A percentile compares a stretch with the other conserved stretches of the same genome.
Conservation (phyloP, 768 basidiomycete species). For the Suillus cothurnatus region DNA sequence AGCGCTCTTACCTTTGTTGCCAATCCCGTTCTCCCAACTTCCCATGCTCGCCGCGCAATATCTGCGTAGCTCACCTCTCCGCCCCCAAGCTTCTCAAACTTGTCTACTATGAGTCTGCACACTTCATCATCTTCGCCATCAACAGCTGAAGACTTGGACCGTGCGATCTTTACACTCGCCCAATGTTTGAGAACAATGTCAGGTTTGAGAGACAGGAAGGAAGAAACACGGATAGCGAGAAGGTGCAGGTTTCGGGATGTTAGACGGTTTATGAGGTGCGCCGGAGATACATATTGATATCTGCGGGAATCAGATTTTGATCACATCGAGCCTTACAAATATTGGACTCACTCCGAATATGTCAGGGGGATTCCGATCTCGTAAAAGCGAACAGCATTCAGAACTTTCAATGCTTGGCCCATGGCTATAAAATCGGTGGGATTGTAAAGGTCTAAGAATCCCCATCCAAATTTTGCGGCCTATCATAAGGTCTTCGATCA, state of each 20-base stretch:
- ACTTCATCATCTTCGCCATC: conserved; percentile 74
- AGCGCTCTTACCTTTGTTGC: conserved; percentile 71
- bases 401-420: conserved; percentile 89
- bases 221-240: conserved; percentile 88
- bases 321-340: background rate
- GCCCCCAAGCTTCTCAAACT: conserved; percentile 82
- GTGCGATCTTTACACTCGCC: conserved; percentile 90
- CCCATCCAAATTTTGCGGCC: conserved; percentile 97
- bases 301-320: conserved; percentile 40
- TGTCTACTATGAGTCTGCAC: conserved; percentile 83
- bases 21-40: conserved; percentile 74
- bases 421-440: conserved; percentile 90
- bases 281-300: conserved; percentile 79
- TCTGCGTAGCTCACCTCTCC: conserved; percentile 90
- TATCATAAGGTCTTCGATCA: conserved; percentile 30
- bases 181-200: conserved; percentile 92
- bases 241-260: conserved; percentile 89
- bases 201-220: conserved; percentile 79
- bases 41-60: conserved; percentile 93
- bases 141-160: conserved; percentile 63
- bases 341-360: conserved; percentile 75
- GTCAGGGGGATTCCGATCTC: conserved; percentile 95
- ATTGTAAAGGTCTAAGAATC: conserved; percentile 91
- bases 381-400: conserved; percentile 90
- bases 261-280: conserved; percentile 79